Evolutionary conservation across 306 rosid species (phyloP), one percentile per base, ranked within the genome.

Genomic region (Medicago lupulina): DNA sequence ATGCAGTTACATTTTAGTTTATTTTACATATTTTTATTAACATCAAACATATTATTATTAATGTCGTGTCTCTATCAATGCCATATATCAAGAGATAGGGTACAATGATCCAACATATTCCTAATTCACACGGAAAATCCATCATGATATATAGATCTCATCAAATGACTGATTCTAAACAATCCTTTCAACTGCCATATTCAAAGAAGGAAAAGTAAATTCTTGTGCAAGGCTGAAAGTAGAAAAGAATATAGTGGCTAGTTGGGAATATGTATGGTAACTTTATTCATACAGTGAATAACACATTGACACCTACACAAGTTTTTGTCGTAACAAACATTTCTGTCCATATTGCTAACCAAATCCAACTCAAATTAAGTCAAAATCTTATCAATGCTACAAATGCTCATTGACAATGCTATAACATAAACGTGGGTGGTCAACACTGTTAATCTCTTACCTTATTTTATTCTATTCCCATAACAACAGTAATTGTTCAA

Each of bases 391-490:
- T 73, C 60, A 60, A 14, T n/a, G n/a, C 21, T 64, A 77, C 34
- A 81, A 39, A 75, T 81, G 81, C 83, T 65, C 19, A 50, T 5
- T 76, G 82, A 85, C 49, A 67, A 71, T 36, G 79, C 50, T 81
- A 81, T 57, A 41, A 40, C 76, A 55, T 2, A 67, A 74, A 44
- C 39, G 50, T 78, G 76, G 73, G 74, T 82, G 82, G 77, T 67
- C 8, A 46, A 13, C 77, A 70, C 46, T 19, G 67, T 7, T 17
- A 70, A 15, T 41, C 25, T 47, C 23, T n/a, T 38, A 31, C 12
- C 43, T 41, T 49, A 14, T 39, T 13, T 34, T 66, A 75, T 85
- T 79, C 86, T 82, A 79, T 85, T 82, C 86, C 84, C 82, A 67
- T 72, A 75, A 64, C 21, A 80, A 78, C 53, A 75, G 44, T 71